phyloP scores from a whole-genome alignment of 1,284 basidiomycete genomes.

The Cutaneotrichosporon cutaneum region DNA sequence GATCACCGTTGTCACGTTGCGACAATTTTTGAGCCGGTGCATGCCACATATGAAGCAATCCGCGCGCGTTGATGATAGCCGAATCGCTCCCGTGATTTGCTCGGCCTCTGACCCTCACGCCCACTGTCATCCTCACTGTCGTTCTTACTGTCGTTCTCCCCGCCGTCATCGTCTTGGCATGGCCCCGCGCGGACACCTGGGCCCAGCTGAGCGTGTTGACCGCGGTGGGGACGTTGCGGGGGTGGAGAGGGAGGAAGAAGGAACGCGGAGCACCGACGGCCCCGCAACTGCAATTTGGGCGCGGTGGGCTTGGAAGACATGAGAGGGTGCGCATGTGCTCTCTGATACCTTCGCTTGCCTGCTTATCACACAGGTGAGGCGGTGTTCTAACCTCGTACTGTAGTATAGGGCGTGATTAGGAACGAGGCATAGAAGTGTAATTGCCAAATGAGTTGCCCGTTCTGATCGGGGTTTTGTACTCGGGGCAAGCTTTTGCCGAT shows the following conservation, averaged over 20 bases:
- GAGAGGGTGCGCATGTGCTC: neutral
- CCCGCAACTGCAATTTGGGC: neutral
- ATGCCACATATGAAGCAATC: too few relatives aligned
- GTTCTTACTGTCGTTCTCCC: too few relatives aligned
- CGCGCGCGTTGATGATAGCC: too few relatives aligned
- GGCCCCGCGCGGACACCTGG: neutral
- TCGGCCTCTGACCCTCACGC: too few relatives aligned
- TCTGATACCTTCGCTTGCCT: neutral
- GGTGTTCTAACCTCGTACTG: too few relatives aligned
- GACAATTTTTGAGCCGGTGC: too few relatives aligned
- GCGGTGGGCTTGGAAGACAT: neutral
- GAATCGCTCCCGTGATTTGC: too few relatives aligned
- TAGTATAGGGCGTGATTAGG: too few relatives aligned
- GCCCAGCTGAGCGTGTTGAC: neutral
- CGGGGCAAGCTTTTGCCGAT: neutral
- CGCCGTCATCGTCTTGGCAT: neutral
- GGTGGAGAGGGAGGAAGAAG: neutral
- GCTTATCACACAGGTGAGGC: neutral
- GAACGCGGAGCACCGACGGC: slow-evolving; percentile 1
- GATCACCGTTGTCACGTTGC: neutral
- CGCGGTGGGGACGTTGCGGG: neutral
- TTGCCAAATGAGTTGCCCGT: neutral
- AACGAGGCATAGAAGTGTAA: neutral
- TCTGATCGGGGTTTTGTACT: neutral
- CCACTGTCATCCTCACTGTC: too few relatives aligned